Evolutionary conservation across 148 eudicot species (phyloP).

Genomic region (Arctostaphylos glauca): DNA sequence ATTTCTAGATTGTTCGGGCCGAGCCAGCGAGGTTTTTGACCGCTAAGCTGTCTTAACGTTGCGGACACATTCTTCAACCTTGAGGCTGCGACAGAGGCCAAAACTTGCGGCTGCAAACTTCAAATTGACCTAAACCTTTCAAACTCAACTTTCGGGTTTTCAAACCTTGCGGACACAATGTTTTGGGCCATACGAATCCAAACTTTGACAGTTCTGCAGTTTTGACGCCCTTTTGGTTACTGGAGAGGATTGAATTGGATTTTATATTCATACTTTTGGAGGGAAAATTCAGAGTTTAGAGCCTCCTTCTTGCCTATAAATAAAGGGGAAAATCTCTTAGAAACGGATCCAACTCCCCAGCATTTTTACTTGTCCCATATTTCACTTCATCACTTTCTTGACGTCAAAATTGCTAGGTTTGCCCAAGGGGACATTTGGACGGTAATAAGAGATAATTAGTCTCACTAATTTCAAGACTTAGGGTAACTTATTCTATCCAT

Average conservation of each 20-base stretch:
- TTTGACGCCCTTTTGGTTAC: background rate
- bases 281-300: background rate
- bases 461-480: background rate
- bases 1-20: background rate
- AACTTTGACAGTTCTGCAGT: background rate
- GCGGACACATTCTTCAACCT: background rate
- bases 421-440: background rate
- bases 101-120: background rate
- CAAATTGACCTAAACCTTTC: background rate
- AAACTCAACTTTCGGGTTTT: background rate
- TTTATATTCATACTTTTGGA: background rate
- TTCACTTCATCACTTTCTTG: background rate
- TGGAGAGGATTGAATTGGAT: background rate
- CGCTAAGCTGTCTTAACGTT: background rate
- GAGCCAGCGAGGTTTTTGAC: background rate
- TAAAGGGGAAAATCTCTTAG: background rate
- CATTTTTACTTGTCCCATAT: background rate
- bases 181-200: background rate
- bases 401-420: background rate
- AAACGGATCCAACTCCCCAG: background rate
- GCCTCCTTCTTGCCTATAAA: background rate
- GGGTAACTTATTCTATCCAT: background rate
- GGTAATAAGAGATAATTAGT: background rate
- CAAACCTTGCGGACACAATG: background rate
- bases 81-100: background rate